Percentiles rank a stretch among this genome's conserved stretches.
phyloP scores from a whole-genome alignment of 2,329 filamentous ascomycete species.

The Aspergillus pseudonomiae region DNA sequence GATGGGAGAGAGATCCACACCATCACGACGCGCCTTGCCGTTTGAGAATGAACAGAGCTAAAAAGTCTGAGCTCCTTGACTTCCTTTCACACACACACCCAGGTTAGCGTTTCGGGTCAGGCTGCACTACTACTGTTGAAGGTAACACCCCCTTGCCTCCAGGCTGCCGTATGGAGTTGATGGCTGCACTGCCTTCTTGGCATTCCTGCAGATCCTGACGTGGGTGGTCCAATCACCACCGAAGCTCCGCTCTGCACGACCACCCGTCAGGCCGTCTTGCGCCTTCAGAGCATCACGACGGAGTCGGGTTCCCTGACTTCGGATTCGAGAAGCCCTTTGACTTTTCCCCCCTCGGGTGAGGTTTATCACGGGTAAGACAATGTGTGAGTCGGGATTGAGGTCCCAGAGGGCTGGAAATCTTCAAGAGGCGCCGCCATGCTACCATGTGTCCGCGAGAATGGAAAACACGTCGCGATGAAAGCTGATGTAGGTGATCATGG shows the following conservation, averaged over 20 bases:
- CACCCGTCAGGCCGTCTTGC: conserved; percentile 6
- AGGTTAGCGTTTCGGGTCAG: conserved; percentile 4
- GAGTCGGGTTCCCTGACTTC: not conserved
- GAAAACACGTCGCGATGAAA: not conserved
- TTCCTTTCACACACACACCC: not conserved
- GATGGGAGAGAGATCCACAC: not conserved
- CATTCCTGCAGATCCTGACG: conserved; percentile 1
- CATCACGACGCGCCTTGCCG: conserved; percentile 1
- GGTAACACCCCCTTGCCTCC: conserved; percentile 7
- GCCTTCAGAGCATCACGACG: not conserved
- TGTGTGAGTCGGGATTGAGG: not conserved
- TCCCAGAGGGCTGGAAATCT: not conserved
- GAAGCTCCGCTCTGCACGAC: not conserved
- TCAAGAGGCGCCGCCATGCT: conserved; percentile 1
- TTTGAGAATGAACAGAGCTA: not conserved
- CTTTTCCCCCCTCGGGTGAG: not conserved
- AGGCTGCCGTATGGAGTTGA: not conserved
- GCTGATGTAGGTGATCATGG: conserved; percentile 1
- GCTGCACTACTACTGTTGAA: conserved; percentile 6
- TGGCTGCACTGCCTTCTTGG: conserved; percentile 7
- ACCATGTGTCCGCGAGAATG: not conserved
- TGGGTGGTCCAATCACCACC: not conserved
- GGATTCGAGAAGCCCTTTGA: not conserved
- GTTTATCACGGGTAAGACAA: not conserved
- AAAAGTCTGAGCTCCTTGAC: conserved; percentile 1